Base-by-base conservation (phyloP, 441 rosid species). In the Populus hybrid region DNA sequence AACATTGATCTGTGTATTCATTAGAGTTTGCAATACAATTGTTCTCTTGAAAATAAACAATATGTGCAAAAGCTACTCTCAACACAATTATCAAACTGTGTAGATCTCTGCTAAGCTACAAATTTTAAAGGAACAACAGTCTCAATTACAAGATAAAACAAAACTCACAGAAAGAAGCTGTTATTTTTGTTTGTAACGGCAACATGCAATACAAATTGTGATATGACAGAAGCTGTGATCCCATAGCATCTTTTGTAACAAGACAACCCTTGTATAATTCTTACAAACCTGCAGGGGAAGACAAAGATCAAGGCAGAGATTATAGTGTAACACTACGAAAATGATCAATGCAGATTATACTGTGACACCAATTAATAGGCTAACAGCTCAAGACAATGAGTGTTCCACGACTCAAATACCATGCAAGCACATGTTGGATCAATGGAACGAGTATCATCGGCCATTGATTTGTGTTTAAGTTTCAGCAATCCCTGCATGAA, bases 221-320 rank as follows among this genome's bases (percentile, higher is more conserved):
- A 76, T 90, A 91, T 14, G 95, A 93, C 36, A 93, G 77, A 85
- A 90, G 95, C 81, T 90, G 95, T 45, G 97, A 91, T 64, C 97
- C 95, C 95, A 89, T 91, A 3, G 94, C 89, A 78, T 93, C 94
- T 80, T 91, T 93, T 7, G 95, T 84, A n/a, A 91, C 97, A 68
- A 93, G 88, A 80, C 86, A 86, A 85, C 95, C 84, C 97, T 86
- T 4, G 93, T 82, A 78, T 90, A 90, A 50, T 82, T 93, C 84
- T 87, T 91, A 87, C 97, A 93, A n/a, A 93, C 95, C 95, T 91
- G 74, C 65, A 84, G 50, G 68, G 74, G 33, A 50, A 72, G 50
- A 74, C 68, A 83, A 18, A 45, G 29, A 56, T 56, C 26, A 69
- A 69, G 7, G 35, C 35, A 33, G 7, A 33, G 35, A 33, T 33